Evolutionary conservation across 2,329 filamentous ascomycete species (phyloP), one percentile per base, ranked within the genome.

Genomic region (Cladophialophora psammophila): DNA sequence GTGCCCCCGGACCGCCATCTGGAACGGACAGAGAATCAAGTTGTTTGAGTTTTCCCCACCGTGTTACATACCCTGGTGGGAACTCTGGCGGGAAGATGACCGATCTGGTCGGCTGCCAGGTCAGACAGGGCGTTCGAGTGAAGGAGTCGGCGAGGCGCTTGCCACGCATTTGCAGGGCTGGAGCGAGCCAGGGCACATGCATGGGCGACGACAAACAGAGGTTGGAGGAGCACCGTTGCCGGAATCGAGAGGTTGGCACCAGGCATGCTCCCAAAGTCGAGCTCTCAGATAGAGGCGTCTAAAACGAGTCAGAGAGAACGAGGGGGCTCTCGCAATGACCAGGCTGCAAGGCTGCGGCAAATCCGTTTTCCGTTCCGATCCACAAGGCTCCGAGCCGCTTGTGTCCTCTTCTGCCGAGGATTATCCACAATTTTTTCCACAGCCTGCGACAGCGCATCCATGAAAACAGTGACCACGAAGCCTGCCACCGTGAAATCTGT

Each of bases 361-460:
- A 53, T 34, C 31, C 53, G 38, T 61, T 54, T 32, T 61, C 59
- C 59, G 48, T 1, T 53, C 50, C 50, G 50, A 53, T 12, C 3
- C 15, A 42, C 15, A 31, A 50, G 42, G 40, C 40, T 31, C 32
- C 38, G 10, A 40, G 32, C 12, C 18, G 10, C 45, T 26, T 9
- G 8, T 45, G 2, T 26, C 26, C 26, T 36, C 15, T n/a, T 20
- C 48, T 35, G 32, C 59, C 59, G 59, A 61, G 13, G 48, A 38
- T 61, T 54, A 61, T 31, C 59, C 59, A 61, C 26, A 61, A 61
- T 61, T 61, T 60, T 60, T 61, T 40, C 36, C 50, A 35, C 18
- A 20, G 36, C 36, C 20, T 31, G 55, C 55, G 34, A 34, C n/a
- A 8, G 35, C n/a, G 35, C 20, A 32, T 38, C 32, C 31, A 31